A percentile compares a stretch with the other conserved stretches of the same genome.
phyloP scores from a whole-genome alignment of 2,329 filamentous ascomycete species.

The Trichoderma sp. region DNA sequence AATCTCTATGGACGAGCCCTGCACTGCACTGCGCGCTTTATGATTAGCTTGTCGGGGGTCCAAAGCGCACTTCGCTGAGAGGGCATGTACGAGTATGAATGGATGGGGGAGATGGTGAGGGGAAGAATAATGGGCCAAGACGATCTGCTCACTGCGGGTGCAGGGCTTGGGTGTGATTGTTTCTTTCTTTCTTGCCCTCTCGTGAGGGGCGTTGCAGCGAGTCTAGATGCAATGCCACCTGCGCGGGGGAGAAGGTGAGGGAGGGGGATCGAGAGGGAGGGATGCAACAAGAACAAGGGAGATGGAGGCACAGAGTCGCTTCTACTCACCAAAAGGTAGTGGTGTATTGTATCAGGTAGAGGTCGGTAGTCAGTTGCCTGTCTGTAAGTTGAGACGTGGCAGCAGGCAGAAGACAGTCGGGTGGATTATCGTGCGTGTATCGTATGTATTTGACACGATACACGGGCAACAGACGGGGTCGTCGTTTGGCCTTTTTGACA shows the following conservation, averaged over 20 bases:
- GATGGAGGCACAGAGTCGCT: not conserved
- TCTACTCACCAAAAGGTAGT: not conserved
- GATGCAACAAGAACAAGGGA: not conserved
- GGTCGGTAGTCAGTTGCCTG: not conserved
- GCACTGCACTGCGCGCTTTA: constrained; percentile 13
- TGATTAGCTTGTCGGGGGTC: constrained; percentile 9
- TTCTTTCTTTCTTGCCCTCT: not conserved
- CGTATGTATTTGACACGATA: not conserved
- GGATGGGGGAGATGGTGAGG: not conserved
- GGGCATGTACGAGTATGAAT: not conserved
- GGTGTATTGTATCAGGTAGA: not conserved
- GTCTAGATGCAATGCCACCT: constrained; percentile 13
- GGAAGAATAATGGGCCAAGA: not conserved
- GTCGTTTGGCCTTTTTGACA: not conserved
- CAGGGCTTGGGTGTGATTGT: not conserved
- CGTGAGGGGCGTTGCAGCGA: constrained; percentile 13
- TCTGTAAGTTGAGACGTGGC: not conserved
- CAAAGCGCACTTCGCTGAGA: not conserved
- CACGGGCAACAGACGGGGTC: not conserved
- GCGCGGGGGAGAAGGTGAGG: constrained; percentile 6
- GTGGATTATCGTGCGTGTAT: not conserved
- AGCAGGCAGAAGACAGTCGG: not conserved
- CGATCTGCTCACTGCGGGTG: constrained; percentile 7
- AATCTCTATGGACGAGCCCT: constrained; percentile 7
- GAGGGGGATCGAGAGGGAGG: not conserved